Conservation (phyloP, 2,329 filamentous ascomycete species). For the Xylaria arbuscula region DNA sequence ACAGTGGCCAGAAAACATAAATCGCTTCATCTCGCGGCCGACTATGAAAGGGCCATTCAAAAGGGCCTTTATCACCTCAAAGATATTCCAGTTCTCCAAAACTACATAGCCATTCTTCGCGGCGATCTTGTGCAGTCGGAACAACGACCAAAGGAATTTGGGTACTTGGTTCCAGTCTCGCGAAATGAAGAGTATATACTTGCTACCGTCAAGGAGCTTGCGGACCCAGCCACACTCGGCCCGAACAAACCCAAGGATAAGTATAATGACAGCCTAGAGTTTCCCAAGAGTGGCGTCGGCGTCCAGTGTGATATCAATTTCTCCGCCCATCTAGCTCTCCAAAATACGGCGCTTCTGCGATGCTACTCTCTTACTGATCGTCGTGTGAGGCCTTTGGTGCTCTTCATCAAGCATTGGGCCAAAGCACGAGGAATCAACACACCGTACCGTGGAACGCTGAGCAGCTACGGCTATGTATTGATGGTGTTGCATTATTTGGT, state of each 20-base stretch:
- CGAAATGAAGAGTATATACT: constrained; percentile 52
- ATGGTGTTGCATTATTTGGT: constrained; percentile 94
- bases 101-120: constrained; percentile 64
- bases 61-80: constrained; percentile 58
- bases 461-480: constrained; percentile 89
- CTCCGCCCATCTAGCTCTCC: constrained; percentile 81
- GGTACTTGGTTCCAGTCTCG: constrained; percentile 55
- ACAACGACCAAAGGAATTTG: constrained; percentile 41
- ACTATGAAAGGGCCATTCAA: constrained; percentile 65
- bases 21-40: constrained; percentile 64
- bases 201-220: constrained; percentile 57
- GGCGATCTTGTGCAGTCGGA: constrained; percentile 48
- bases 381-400: constrained; percentile 79
- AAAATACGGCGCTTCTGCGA: constrained; percentile 84
- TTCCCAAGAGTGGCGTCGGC: constrained; percentile 80
- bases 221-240: constrained; percentile 62
- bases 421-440: constrained; percentile 87
- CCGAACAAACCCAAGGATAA: constrained; percentile 65
- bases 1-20: constrained; percentile 63
- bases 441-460: constrained; percentile 85
- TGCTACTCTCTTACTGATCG: constrained; percentile 85
- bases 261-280: constrained; percentile 74
- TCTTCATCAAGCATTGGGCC: constrained; percentile 93
- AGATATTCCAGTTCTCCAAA: constrained; percentile 53
- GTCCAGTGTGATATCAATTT: constrained; percentile 95